A percentile compares a stretch with the other conserved stretches of the same genome.
Conservation (phyloP, 768 basidiomycete genomes). For the Guyanaporus albipodus region DNA sequence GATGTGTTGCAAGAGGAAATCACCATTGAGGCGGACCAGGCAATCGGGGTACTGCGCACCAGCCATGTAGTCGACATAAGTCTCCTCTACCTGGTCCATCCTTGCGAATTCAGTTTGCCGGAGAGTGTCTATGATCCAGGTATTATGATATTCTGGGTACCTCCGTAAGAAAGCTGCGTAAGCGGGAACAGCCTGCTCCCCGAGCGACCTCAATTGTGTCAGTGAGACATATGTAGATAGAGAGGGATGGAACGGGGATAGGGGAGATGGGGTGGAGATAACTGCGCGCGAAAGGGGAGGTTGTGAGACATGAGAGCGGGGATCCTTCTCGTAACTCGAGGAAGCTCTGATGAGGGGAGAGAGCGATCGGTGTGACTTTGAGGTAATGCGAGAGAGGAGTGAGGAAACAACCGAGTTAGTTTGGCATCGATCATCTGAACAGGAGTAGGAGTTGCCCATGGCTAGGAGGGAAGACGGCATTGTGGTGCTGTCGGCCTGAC, state of each 20-base stretch:
- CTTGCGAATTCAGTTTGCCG: slow-evolving; percentile 60
- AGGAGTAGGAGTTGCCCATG: too few relatives aligned
- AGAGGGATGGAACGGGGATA: slow-evolving; percentile 3
- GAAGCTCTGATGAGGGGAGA: too few relatives aligned
- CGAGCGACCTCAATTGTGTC: slow-evolving; percentile 17
- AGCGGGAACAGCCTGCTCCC: slow-evolving; percentile 38
- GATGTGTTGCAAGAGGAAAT: slow-evolving; percentile 61
- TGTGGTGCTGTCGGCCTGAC: too few relatives aligned
- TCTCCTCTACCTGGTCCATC: slow-evolving; percentile 59
- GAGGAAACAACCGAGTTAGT: too few relatives aligned
- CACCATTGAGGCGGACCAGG: slow-evolving; percentile 64
- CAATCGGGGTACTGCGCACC: slow-evolving; percentile 77
- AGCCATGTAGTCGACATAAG: slow-evolving; percentile 86
- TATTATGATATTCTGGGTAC: slow-evolving; percentile 56
- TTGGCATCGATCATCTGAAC: too few relatives aligned
- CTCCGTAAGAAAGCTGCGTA: slow-evolving; percentile 46
- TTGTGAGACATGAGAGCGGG: too few relatives aligned
- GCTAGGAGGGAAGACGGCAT: too few relatives aligned
- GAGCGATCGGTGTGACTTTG: too few relatives aligned
- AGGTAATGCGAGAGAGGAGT: too few relatives aligned
- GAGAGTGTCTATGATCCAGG: slow-evolving; percentile 68
- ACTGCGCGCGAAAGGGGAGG: too few relatives aligned
- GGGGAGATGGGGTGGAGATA: neutral
- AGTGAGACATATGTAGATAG: slow-evolving; percentile 27
- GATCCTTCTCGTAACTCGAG: too few relatives aligned